Conservation (phyloP, 192 early-diverging fungal species). For the Paraglomus occultum region DNA sequence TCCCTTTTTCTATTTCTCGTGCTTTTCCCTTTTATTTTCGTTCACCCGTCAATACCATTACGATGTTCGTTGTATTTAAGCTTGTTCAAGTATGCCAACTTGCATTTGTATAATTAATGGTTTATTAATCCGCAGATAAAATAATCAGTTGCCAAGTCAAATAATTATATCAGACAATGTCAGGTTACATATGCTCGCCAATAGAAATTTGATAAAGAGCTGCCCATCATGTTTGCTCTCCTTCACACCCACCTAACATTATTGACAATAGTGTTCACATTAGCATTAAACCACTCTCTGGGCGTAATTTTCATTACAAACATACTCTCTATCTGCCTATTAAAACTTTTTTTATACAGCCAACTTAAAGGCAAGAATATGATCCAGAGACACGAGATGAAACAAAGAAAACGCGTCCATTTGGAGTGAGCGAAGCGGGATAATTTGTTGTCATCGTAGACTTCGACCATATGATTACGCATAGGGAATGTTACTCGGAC, state of each 20-base stretch:
- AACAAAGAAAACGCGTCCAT: conserved; percentile 35
- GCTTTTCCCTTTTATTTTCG: too few relatives aligned
- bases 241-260: conserved; percentile 1
- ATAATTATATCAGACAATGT: too few relatives aligned
- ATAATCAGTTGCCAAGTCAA: too few relatives aligned
- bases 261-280: conserved; percentile 36
- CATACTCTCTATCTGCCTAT: conserved; percentile 33
- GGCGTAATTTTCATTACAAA: conserved; percentile 39
- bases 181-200: too few relatives aligned
- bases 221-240: neutral
- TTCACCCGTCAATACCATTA: too few relatives aligned
- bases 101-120: too few relatives aligned
- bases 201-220: too few relatives aligned
- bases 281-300: conserved; percentile 29
- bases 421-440: conserved; percentile 29
- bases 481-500: conserved; percentile 40
- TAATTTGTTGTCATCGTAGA: conserved; percentile 34
- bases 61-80: too few relatives aligned
- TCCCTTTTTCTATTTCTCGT: too few relatives aligned
- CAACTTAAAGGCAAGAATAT: conserved; percentile 37
- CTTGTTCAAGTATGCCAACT: too few relatives aligned
- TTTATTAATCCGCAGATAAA: too few relatives aligned
- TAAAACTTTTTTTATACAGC: conserved; percentile 34
- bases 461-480: conserved; percentile 33
- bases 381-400: conserved; percentile 34